Conservation (phyloP, 2,329 filamentous ascomycete species). For the Ophiocordyceps sinensis region DNA sequence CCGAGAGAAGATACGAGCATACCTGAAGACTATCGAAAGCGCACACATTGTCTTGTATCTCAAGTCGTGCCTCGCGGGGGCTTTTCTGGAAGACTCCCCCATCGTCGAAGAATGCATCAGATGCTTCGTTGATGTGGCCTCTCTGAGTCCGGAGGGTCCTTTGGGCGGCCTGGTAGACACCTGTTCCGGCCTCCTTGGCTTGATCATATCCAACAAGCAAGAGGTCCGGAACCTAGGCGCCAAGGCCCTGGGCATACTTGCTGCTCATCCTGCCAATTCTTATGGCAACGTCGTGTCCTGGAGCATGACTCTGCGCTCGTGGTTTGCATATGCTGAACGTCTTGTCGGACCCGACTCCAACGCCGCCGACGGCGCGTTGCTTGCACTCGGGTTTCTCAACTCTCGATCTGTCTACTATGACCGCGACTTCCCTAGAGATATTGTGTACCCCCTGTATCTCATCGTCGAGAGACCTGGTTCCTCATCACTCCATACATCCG, state of each 20-base stretch:
- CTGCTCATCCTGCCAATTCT: constrained; percentile 43
- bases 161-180: constrained; percentile 34
- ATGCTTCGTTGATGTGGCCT: constrained; percentile 38
- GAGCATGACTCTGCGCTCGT: constrained; percentile 18
- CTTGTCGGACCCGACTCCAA: constrained; percentile 28
- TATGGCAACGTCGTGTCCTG: constrained; percentile 13
- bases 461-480: constrained; percentile 15
- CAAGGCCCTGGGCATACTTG: constrained; percentile 61
- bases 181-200: constrained; percentile 37
- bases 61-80: constrained; percentile 41
- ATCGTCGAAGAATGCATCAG: constrained; percentile 33
- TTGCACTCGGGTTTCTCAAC: constrained; percentile 28
- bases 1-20: constrained; percentile 41
- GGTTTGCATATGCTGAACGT: constrained; percentile 30
- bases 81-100: constrained; percentile 27
- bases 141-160: constrained; percentile 33
- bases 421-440: constrained; percentile 11
- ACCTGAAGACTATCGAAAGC: constrained; percentile 29
- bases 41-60: constrained; percentile 29
- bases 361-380: constrained; percentile 29
- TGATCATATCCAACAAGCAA: constrained; percentile 58
- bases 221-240: constrained; percentile 52
- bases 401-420: constrained; percentile 31
- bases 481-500: constrained; percentile 25
- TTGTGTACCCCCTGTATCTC: constrained; percentile 15